phyloP scores from a whole-genome alignment of 2,329 filamentous ascomycete species.

The Fusarium incarnatum region DNA sequence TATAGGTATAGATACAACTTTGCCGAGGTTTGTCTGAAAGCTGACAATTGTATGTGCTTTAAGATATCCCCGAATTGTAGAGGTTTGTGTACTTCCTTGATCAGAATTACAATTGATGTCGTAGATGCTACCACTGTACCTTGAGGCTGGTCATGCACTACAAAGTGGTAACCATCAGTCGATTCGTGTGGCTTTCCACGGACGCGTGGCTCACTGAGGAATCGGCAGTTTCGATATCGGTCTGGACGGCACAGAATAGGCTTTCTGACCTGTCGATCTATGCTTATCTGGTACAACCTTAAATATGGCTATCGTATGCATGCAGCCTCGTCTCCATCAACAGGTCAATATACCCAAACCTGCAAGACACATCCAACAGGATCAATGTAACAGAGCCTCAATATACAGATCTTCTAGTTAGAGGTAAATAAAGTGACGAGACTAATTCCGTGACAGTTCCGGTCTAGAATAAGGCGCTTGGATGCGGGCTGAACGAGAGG shows the following conservation, averaged over 20 bases:
- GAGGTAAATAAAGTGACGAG: background rate
- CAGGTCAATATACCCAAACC: background rate
- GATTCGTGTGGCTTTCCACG: background rate
- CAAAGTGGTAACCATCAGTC: background rate
- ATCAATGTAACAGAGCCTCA: background rate
- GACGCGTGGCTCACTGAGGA: background rate
- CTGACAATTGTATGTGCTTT: background rate
- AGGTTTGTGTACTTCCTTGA: background rate
- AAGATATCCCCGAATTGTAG: rapidly evolving
- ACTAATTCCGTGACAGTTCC: too few species aligned
- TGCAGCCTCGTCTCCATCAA: background rate
- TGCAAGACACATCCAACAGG: background rate
- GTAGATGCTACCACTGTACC: background rate
- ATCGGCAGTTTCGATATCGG: background rate
- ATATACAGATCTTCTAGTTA: too few species aligned
- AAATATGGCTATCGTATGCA: background rate
- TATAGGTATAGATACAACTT: background rate
- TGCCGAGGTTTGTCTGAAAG: background rate
- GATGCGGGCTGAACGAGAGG: background rate
- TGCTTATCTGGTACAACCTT: background rate
- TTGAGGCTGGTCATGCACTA: background rate
- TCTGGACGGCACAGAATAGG: background rate
- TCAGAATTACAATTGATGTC: too few species aligned
- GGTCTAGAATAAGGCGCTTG: too few species aligned
- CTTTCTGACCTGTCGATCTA: background rate